Conservation (phyloP, 2,329 filamentous ascomycete species). For the Zasmidium cellare region DNA sequence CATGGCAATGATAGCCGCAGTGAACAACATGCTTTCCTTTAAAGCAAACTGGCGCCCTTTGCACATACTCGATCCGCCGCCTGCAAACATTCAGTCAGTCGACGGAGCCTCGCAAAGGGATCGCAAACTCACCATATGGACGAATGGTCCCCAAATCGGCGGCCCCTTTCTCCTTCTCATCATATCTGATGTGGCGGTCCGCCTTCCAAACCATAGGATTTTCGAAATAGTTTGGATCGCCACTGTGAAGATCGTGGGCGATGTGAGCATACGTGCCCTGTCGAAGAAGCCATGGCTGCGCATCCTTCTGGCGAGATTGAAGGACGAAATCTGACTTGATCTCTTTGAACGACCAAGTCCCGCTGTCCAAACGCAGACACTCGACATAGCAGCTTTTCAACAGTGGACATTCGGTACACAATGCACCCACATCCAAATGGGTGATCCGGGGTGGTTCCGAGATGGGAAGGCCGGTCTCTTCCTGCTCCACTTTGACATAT, state of each 20-base stretch:
- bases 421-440: conserved; percentile 34
- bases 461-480: conserved; percentile 34
- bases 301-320: conserved; percentile 37
- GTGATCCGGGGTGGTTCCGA: conserved; percentile 34
- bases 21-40: conserved; percentile 51
- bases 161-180: conserved; percentile 26
- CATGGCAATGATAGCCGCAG: conserved; percentile 54
- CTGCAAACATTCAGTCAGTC: conserved; percentile 24
- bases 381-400: conserved; percentile 42
- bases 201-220: conserved; percentile 34
- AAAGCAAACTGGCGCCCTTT: conserved; percentile 54
- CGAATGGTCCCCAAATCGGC: conserved; percentile 46
- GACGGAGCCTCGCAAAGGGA: too few species aligned
- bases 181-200: conserved; percentile 36
- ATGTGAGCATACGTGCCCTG: conserved; percentile 40
- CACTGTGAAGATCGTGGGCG: conserved; percentile 39
- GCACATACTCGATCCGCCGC: conserved; percentile 50
- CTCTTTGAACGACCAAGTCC: conserved; percentile 37
- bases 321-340: conserved; percentile 38
- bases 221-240: conserved; percentile 35
- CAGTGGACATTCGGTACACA: conserved; percentile 36
- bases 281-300: conserved; percentile 31
- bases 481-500: conserved; percentile 31
- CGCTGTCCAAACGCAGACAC: conserved; percentile 37
- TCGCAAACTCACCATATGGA: conserved; percentile 41